Conservation (phyloP, 441 rosid genomes). For the Mallotus repandus region DNA sequence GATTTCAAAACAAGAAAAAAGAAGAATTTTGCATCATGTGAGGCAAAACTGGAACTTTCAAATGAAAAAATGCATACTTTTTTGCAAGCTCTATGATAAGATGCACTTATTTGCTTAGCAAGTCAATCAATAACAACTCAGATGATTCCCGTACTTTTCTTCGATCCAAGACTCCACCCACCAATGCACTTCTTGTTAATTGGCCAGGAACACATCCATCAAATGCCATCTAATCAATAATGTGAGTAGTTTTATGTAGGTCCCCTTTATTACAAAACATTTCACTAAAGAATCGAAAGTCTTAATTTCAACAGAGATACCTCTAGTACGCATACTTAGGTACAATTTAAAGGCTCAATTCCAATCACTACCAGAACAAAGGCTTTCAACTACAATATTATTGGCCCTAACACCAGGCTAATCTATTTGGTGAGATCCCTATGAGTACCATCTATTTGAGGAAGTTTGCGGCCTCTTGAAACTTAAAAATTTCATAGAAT, state of each 20-base stretch:
- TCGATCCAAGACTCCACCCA: no score
- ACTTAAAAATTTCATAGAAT: slow-evolving; percentile 53
- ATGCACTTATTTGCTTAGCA: background rate
- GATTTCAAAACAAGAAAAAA: no score
- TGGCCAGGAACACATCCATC: no score
- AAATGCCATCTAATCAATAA: no score
- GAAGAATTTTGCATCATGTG: no score
- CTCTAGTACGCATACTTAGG: slow-evolving; percentile 63
- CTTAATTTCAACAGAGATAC: slow-evolving; percentile 56
- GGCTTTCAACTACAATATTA: slow-evolving; percentile 64
- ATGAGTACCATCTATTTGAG: slow-evolving; percentile 84
- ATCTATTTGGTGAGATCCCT: slow-evolving; percentile 56
- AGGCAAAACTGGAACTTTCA: no score
- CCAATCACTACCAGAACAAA: slow-evolving; percentile 38
- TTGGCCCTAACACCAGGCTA: slow-evolving; percentile 72
- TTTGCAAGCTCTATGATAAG: no score
- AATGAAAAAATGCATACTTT: no score
- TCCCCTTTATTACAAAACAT: no score
- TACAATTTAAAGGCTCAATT: slow-evolving; percentile 62
- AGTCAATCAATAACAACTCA: slow-evolving; percentile 6
- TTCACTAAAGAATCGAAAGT: slow-evolving; percentile 44
- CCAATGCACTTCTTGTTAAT: no score
- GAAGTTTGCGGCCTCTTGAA: slow-evolving; percentile 80
- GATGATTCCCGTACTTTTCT: no score
- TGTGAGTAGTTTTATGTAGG: no score